Evolutionary conservation across 148 eudicot genomes (phyloP).

Genomic region (Arctostaphylos glauca): DNA sequence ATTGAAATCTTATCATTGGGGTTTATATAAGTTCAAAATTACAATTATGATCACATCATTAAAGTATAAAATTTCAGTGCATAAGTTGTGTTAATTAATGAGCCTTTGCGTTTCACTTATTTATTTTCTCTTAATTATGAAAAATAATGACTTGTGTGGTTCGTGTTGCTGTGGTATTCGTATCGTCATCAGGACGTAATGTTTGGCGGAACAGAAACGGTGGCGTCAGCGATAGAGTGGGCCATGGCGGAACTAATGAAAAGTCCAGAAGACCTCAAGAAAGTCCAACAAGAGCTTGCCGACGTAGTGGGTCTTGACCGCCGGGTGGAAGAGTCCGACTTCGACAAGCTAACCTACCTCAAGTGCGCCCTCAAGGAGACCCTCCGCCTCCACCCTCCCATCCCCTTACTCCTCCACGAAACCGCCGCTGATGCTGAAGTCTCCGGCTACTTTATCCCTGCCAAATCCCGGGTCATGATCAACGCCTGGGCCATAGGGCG

Average conservation of each 20-base stretch:
- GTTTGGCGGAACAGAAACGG: constrained; percentile 88
- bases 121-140: no score
- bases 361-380: constrained; percentile 56
- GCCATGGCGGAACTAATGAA: constrained; percentile 58
- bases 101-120: no score
- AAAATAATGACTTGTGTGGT: no score
- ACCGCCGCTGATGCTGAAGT: constrained; percentile 46
- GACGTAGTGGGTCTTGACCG: constrained; percentile 50
- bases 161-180: background rate
- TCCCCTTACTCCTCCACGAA: constrained; percentile 73
- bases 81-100: no score
- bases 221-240: constrained; percentile 89
- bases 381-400: constrained; percentile 74
- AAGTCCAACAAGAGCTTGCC: constrained; percentile 64
- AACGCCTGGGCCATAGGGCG: constrained; percentile 60
- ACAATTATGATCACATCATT: no score
- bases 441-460: constrained; percentile 51
- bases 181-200: constrained; percentile 56
- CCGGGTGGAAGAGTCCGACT: constrained; percentile 57
- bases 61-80: no score
- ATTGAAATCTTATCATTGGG: no score
- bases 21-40: no score
- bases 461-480: constrained; percentile 51
- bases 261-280: constrained; percentile 52
- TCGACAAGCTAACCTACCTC: constrained; percentile 57